Evolutionary conservation across 2,329 filamentous ascomycete genomes (phyloP).

Genomic region (Hymenoscyphus albidus): DNA sequence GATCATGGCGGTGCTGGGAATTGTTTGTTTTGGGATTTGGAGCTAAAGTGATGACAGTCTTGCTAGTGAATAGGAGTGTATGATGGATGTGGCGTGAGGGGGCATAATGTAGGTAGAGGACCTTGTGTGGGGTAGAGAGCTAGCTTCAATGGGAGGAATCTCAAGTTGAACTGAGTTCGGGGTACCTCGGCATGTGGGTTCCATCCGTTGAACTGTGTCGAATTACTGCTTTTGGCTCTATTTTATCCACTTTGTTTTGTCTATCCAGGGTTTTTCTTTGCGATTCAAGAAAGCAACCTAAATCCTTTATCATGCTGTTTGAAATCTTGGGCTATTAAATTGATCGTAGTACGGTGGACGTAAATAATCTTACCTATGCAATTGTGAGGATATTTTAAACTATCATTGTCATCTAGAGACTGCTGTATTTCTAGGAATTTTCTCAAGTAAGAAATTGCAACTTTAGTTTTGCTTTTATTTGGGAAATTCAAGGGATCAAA

Average conservation of each 20-base stretch:
- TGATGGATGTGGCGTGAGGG: neutral
- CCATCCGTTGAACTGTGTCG: neutral
- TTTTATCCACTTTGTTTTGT: neutral
- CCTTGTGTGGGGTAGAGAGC: neutral
- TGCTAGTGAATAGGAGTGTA: neutral
- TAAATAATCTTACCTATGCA: too few relatives aligned
- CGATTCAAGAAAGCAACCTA: too few relatives aligned
- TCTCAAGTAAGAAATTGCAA: too few relatives aligned
- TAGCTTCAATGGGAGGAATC: too few relatives aligned
- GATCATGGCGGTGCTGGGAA: slow-evolving; percentile 6
- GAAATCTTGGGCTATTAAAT: too few relatives aligned
- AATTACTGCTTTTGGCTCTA: neutral
- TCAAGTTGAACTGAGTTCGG: neutral
- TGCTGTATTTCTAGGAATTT: too few relatives aligned
- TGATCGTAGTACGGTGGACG: too few relatives aligned
- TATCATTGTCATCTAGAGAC: too few relatives aligned
- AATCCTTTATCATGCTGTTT: too few relatives aligned
- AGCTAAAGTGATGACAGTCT: neutral
- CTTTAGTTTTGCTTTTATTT: neutral
- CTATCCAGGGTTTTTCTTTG: too few relatives aligned
- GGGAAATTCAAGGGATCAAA: neutral
- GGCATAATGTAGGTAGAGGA: neutral
- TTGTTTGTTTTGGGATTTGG: neutral
- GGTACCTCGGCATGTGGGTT: neutral
- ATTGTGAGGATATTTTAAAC: too few relatives aligned